These are phyloP conservation scores for Dactylellina haptotyla DNA, from an alignment of 2,329 filamentous ascomycete genomes.

Conservation along the genomic window DNA sequence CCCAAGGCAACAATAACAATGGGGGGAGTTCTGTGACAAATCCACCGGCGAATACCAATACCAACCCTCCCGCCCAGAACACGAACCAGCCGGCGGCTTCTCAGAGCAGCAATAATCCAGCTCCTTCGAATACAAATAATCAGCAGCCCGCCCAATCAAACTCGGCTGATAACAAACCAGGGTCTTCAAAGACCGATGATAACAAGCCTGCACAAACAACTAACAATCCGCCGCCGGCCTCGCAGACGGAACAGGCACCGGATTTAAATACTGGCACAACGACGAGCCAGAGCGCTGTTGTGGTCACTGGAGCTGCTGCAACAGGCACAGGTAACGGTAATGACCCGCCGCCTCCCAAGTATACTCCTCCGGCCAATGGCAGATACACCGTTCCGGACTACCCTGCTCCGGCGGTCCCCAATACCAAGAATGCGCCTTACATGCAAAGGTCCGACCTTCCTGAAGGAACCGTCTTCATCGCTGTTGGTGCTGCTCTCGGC, in stretches of 20 bases:
- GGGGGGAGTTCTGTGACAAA: slow-evolving; percentile 13
- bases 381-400: slow-evolving; percentile 42
- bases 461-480: slow-evolving; percentile 95
- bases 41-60: neutral
- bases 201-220: slow-evolving; percentile 9
- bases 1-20: slow-evolving; percentile 42
- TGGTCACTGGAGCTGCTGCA: neutral
- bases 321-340: neutral
- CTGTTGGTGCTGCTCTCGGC: slow-evolving; percentile 86
- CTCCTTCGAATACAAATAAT: slow-evolving; percentile 1
- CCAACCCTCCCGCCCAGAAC: slow-evolving; percentile 1
- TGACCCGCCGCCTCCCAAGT: slow-evolving; percentile 47
- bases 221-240: neutral
- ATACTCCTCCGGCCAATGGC: slow-evolving; percentile 45
- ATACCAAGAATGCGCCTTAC: slow-evolving; percentile 84
- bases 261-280: neutral
- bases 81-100: neutral
- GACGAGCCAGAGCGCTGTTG: neutral
- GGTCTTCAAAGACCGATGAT: neutral
- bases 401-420: slow-evolving; percentile 68
- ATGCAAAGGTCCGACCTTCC: slow-evolving; percentile 88
- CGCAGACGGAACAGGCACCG: slow-evolving; percentile 25
- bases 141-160: neutral
- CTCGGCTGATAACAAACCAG: neutral
- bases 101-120: neutral